phyloP scores from a whole-genome alignment of 2,329 filamentous ascomycete genomes.

The Microsporum audouinii region DNA sequence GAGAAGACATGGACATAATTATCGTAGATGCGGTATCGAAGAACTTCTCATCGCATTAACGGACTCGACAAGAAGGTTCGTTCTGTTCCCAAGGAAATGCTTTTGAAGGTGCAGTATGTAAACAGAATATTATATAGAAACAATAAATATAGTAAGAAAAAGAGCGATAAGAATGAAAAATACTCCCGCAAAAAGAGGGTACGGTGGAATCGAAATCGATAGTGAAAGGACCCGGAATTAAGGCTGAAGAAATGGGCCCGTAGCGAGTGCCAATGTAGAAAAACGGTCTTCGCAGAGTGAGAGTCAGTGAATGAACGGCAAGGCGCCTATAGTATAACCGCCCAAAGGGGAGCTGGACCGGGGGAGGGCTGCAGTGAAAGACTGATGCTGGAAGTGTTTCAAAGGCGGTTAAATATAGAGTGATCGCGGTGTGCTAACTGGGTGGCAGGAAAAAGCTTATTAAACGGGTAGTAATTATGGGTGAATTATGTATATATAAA shows the following conservation, averaged over 20 bases:
- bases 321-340: background rate
- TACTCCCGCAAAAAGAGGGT: background rate
- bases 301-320: background rate
- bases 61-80: background rate
- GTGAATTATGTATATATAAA: conserved; percentile 5
- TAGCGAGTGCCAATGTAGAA: background rate
- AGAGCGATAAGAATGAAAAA: background rate
- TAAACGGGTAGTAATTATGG: conserved; percentile 4
- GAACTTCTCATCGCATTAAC: conserved; percentile 14
- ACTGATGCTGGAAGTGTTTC: conserved; percentile 6
- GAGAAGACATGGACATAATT: conserved; percentile 19
- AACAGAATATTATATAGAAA: conserved; percentile 10
- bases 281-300: background rate
- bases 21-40: background rate
- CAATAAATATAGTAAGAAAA: conserved; percentile 2
- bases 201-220: background rate
- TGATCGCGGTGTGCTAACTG: background rate
- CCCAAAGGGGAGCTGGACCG: background rate
- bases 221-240: conserved; percentile 6
- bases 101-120: background rate
- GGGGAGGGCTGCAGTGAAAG: background rate
- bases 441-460: conserved; percentile 2
- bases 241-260: background rate
- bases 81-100: conserved; percentile 1
- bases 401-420: conserved; percentile 4